Percentiles rank a stretch among this genome's conserved stretches.
Conservation (phyloP, 2,329 filamentous ascomycete genomes). For the Fusarium papillatum region DNA sequence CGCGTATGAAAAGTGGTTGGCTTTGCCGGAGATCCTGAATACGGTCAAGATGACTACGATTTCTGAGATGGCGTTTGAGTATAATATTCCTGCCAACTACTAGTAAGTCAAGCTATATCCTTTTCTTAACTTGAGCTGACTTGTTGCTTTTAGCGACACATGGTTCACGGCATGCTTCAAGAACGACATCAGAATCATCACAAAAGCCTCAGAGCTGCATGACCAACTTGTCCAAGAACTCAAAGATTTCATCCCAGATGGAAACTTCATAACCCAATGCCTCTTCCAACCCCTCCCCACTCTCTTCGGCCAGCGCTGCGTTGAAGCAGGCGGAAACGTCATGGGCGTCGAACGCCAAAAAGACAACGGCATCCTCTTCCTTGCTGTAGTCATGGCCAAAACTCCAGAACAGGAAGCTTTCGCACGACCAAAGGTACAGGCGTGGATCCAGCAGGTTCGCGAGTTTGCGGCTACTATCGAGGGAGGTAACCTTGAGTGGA, state of each 20-base stretch:
- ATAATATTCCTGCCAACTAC: conserved; percentile 29
- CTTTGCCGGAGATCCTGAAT: conserved; percentile 27
- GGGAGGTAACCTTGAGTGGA: conserved; percentile 30
- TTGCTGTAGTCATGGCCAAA: conserved; percentile 18
- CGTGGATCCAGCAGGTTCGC: conserved; percentile 17
- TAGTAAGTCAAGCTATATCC: conserved; percentile 6
- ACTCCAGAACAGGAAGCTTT: conserved; percentile 25
- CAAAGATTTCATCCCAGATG: conserved; percentile 23
- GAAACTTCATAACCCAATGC: conserved; percentile 30
- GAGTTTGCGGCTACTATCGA: conserved; percentile 29
- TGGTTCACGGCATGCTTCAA: conserved; percentile 35
- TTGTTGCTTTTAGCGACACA: conserved; percentile 8
- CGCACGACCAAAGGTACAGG: conserved; percentile 10
- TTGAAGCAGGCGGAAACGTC: conserved; percentile 28
- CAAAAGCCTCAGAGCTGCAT: conserved; percentile 26
- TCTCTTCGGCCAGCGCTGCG: conserved; percentile 23
- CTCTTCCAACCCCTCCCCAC: conserved; percentile 25
- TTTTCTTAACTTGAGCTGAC: not conserved
- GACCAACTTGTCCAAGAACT: conserved; percentile 24
- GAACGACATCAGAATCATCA: conserved; percentile 26
- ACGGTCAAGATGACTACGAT: conserved; percentile 33
- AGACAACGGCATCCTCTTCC: conserved; percentile 22
- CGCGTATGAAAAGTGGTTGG: conserved; percentile 33
- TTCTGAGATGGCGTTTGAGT: conserved; percentile 30
- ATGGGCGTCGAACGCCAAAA: conserved; percentile 31